Conservation (phyloP, 2,329 filamentous ascomycete genomes). For the Ceratocystis eucalypticola region DNA sequence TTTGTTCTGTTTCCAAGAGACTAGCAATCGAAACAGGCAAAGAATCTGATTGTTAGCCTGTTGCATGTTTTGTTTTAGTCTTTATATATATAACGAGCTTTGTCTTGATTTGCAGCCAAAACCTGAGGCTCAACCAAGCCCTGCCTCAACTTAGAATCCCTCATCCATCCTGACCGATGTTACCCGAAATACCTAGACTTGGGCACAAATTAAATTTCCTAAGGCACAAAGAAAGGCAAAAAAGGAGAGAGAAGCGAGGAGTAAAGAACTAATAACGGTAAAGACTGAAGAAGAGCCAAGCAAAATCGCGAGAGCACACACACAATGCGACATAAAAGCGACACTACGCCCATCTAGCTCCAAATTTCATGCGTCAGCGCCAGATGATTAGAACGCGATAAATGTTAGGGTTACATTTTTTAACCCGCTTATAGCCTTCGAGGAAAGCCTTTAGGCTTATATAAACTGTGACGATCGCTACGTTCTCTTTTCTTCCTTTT, state of each 20-base stretch:
- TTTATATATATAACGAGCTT: neutral
- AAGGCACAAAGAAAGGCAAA: neutral
- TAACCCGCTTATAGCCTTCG: neutral
- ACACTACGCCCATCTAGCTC: neutral
- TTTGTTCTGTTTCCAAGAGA: neutral
- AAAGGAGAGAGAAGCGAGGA: no score
- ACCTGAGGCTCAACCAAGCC: neutral
- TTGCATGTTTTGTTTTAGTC: neutral
- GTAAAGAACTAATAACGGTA: no score
- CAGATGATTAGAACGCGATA: neutral
- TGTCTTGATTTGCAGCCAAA: neutral
- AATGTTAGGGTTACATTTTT: no score
- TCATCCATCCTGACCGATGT: constrained; percentile 18
- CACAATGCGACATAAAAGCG: no score
- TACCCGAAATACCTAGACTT: constrained; percentile 24
- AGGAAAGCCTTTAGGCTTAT: neutral
- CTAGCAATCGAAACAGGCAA: neutral
- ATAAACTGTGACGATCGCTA: neutral
- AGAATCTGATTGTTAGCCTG: neutral
- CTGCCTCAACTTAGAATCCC: neutral
- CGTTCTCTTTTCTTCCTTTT: neutral
- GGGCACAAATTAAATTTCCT: constrained; percentile 11
- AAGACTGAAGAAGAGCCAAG: no score
- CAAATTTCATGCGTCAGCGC: neutral
- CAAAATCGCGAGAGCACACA: no score